Evolutionary conservation across 2,329 filamentous ascomycete genomes (phyloP), one percentile per base, ranked within the genome.

Genomic region (Phialemonium atrogriseum): DNA sequence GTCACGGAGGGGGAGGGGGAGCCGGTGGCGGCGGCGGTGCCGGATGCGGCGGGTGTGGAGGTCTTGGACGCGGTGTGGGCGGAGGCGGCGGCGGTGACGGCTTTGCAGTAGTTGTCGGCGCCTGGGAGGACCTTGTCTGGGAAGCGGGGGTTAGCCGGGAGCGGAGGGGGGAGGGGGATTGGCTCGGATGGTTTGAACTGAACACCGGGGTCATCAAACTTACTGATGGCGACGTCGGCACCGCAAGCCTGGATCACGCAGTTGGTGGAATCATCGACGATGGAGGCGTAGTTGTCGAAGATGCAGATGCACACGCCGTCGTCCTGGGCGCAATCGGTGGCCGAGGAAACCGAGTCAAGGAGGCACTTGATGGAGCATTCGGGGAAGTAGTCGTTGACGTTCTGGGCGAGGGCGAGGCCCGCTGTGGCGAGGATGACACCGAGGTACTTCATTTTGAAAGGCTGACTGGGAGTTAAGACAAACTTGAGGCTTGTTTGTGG

Each of bases 61-160:
- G n/a, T n/a, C n/a, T n/a, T n/a, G n/a, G n/a, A n/a, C n/a, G n/a
- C n/a, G n/a, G n/a, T n/a, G n/a, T n/a, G n/a, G n/a, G n/a, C n/a
- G n/a, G n/a, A n/a, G n/a, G n/a, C n/a, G n/a, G n/a, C n/a, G n/a
- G n/a, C n/a, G n/a, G 19, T 24, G 18, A 27, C 32, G 11, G 28
- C 28, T 10, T n/a, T 13, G 20, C 28, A 31, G 28, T 23, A 31
- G 20, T 20, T 20, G 18, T 52, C 34, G 15, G 52, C 49, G 24
- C 57, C 58, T 35, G 59, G 57, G 27, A 61, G 48, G 26, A 63
- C 58, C 41, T 60, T 40, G 44, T 46, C 60, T 64, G 30, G 14
- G 12, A 6, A 4, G n/a, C 13, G 29, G 12, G 45, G 21, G 21
- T 23, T n/a, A 23, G 48, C 42, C 48, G 45, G 27, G 13, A n/a